Conservation (phyloP, 2,329 filamentous ascomycete genomes). For the Ophiosphaerella narmari region DNA sequence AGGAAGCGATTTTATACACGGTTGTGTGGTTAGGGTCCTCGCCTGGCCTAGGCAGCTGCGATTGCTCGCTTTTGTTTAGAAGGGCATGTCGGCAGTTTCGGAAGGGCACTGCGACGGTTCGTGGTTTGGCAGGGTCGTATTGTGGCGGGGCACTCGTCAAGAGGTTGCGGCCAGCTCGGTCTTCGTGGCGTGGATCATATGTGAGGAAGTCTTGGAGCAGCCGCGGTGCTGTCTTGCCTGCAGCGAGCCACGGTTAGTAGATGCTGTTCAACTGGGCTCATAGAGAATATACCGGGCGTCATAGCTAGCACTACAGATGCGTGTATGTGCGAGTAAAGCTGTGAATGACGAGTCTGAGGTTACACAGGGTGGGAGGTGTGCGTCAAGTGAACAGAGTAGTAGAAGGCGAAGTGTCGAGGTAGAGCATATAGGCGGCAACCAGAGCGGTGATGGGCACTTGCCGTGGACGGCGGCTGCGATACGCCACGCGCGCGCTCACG, state of each 20-base stretch:
- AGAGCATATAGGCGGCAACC: constrained; percentile 25
- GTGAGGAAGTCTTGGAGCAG: constrained; percentile 57
- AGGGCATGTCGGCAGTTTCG: constrained; percentile 64
- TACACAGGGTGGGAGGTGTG: constrained; percentile 5
- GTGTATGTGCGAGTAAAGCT: background rate
- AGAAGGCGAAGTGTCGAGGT: constrained; percentile 9
- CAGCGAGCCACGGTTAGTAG: constrained; percentile 34
- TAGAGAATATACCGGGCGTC: constrained; percentile 26
- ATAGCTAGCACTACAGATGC: constrained; percentile 11
- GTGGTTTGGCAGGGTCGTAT: constrained; percentile 47
- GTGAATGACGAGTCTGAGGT: background rate
- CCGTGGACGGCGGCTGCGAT: background rate
- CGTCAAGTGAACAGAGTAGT: constrained; percentile 14
- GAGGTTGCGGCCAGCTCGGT: constrained; percentile 56
- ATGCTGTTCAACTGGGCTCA: background rate
- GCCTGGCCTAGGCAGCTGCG: constrained; percentile 52
- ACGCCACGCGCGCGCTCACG: background rate
- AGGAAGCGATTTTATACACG: constrained; percentile 62
- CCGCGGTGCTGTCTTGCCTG: constrained; percentile 56
- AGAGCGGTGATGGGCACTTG: constrained; percentile 6
- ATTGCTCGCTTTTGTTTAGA: constrained; percentile 61
- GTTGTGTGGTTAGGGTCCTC: constrained; percentile 45
- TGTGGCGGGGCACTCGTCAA: constrained; percentile 63
- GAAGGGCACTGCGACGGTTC: constrained; percentile 41
- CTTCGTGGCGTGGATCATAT: constrained; percentile 57